A percentile compares a stretch with the other conserved stretches of the same genome.
Evolutionary conservation across 345 rosid genomes (phyloP).

Genomic region (Schrenkiella parvula): DNA sequence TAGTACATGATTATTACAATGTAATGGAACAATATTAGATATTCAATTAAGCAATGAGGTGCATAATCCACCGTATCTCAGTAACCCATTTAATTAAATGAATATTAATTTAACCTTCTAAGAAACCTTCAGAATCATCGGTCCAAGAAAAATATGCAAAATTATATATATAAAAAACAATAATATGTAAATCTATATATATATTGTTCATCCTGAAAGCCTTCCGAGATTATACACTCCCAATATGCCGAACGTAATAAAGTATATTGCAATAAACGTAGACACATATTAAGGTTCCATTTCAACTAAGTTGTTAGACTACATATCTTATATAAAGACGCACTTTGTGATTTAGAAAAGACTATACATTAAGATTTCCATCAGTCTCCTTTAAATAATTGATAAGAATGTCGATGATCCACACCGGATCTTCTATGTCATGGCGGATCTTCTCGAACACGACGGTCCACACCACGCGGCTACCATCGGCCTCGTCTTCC

Average conservation of each 20-base stretch:
- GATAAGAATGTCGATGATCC: slow-evolving; percentile 13
- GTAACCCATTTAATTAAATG: not conserved
- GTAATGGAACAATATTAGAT: not conserved
- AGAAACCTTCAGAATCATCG: not conserved
- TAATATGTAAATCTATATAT: not conserved
- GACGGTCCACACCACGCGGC: slow-evolving; percentile 1
- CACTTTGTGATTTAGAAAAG: not conserved
- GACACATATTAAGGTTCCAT: not conserved
- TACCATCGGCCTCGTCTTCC: not conserved
- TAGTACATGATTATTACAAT: not conserved
- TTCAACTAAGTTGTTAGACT: not conserved
- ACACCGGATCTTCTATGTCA: not conserved
- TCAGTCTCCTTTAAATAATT: slow-evolving; percentile 1
- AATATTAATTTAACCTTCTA: not conserved
- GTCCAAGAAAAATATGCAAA: not conserved
- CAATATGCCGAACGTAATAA: not conserved
- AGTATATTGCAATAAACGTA: not conserved
- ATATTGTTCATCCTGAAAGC: not conserved
- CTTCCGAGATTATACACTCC: not conserved
- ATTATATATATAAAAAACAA: not conserved
- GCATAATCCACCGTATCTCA: not conserved
- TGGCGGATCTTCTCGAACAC: slow-evolving; percentile 1
- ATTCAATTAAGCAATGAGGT: not conserved
- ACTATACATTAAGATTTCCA: not conserved
- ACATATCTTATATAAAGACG: not conserved